These are phyloP conservation scores for Ophidiomyces ophidiicola DNA, from an alignment of 2,329 filamentous ascomycete species.

Conservation along the genomic window DNA sequence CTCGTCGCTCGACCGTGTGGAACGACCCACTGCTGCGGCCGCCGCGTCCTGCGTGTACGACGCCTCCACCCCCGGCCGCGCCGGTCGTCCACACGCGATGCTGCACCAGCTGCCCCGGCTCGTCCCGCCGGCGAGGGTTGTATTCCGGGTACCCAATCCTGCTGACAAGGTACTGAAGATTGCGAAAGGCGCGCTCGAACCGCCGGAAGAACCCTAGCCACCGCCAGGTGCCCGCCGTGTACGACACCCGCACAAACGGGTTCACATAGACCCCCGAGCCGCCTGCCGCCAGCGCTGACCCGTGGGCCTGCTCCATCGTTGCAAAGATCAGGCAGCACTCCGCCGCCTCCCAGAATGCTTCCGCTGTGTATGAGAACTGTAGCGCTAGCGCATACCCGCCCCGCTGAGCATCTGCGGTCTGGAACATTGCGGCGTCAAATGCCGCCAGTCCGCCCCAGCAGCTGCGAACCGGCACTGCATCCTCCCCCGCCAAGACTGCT, in stretches of 20 bases:
- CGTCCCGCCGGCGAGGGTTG: slow-evolving; percentile 11
- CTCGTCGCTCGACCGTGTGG: slow-evolving; percentile 8
- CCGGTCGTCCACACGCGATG: slow-evolving; percentile 6
- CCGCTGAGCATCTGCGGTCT: neutral
- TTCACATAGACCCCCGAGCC: slow-evolving; percentile 11
- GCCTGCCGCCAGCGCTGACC: neutral
- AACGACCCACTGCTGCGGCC: slow-evolving; percentile 4
- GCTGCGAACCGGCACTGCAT: slow-evolving; percentile 12
- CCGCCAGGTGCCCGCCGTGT: slow-evolving; percentile 9
- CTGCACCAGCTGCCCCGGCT: slow-evolving; percentile 6
- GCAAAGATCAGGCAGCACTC: slow-evolving; percentile 14
- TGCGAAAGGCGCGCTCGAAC: slow-evolving; percentile 12
- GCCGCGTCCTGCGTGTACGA: too few species aligned
- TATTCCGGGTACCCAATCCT: slow-evolving; percentile 14
- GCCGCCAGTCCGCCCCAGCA: slow-evolving; percentile 13
- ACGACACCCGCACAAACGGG: slow-evolving; percentile 11
- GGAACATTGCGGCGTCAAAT: slow-evolving; percentile 10
- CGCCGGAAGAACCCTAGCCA: slow-evolving; percentile 11
- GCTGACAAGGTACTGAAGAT: slow-evolving; percentile 13
- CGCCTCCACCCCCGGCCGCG: neutral
- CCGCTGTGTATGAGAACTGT: slow-evolving; percentile 5
- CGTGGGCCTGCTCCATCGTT: slow-evolving; percentile 6
- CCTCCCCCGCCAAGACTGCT: slow-evolving; percentile 8
- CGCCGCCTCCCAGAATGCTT: slow-evolving; percentile 13
- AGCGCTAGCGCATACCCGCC: neutral